phyloP scores from a whole-genome alignment of 495 filamentous ascomycete species.

The Trichoderma orchidacearum region DNA sequence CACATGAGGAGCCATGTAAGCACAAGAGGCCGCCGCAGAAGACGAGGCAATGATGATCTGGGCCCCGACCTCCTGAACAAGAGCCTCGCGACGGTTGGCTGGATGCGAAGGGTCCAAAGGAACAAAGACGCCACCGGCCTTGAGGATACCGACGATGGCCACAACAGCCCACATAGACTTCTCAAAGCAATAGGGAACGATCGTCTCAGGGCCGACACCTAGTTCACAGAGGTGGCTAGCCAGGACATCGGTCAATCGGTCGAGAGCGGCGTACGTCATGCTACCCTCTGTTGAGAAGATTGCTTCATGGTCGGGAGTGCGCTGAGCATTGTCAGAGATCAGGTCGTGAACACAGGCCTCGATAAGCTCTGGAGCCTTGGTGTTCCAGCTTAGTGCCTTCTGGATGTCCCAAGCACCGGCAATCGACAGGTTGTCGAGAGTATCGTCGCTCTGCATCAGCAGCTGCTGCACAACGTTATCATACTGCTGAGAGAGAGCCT shows the following conservation, averaged over 20 bases:
- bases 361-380: not conserved
- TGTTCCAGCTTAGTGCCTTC: not conserved
- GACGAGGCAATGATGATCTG: constrained; percentile 14
- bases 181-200: constrained; percentile 25
- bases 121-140: constrained; percentile 41
- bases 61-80: constrained; percentile 12
- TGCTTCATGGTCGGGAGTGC: not conserved
- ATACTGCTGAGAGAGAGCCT: constrained; percentile 8
- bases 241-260: not conserved
- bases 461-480: constrained; percentile 4
- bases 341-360: not conserved
- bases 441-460: not conserved
- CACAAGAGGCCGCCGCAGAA: constrained; percentile 3
- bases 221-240: not conserved
- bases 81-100: constrained; percentile 24
- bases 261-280: not conserved
- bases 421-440: not conserved
- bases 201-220: not conserved
- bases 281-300: not conserved
- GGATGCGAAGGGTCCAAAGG: constrained; percentile 42
- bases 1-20: too few species aligned
- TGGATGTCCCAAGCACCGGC: not conserved
- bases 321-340: not conserved
- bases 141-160: constrained; percentile 37
- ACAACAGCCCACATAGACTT: constrained; percentile 40